A percentile compares a stretch with the other conserved stretches of the same genome.
Evolutionary conservation across 805 yeast species (phyloP).

Genomic region (Yamadazyma philogaea): DNA sequence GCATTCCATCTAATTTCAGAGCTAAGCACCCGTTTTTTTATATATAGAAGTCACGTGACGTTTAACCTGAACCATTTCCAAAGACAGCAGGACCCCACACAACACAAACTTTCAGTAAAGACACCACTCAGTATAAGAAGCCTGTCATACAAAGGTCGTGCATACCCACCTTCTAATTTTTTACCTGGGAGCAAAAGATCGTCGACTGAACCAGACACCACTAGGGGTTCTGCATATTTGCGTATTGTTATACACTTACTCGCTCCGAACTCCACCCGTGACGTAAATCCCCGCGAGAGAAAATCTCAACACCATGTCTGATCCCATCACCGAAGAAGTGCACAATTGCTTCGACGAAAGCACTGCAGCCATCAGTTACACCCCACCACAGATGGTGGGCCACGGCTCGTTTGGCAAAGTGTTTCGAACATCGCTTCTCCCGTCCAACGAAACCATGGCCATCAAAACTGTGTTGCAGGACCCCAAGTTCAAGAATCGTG

Average conservation of each 20-base stretch:
- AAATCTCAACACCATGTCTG: conserved; percentile 1
- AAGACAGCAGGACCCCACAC: no score
- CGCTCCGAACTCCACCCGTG: background rate
- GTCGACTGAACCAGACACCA: no score
- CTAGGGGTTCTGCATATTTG: background rate
- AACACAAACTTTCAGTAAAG: no score
- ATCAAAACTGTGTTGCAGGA: conserved; percentile 96
- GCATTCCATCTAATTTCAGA: no score
- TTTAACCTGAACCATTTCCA: no score
- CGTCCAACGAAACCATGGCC: conserved; percentile 74
- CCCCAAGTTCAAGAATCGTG: conserved; percentile 89
- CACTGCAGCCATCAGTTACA: conserved; percentile 59
- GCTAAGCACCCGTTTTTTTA: no score
- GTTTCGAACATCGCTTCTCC: conserved; percentile 69
- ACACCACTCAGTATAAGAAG: no score
- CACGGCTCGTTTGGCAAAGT: conserved; percentile 99
- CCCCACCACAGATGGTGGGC: conserved; percentile 89
- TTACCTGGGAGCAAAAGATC: no score
- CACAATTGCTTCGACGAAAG: conserved; percentile 71
- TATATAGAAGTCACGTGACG: no score
- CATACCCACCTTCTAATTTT: no score
- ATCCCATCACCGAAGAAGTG: conserved; percentile 52
- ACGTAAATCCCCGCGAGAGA: background rate
- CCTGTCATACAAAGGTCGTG: no score
- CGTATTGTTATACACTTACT: background rate